Evolutionary conservation across 306 rosid species (phyloP).

Genomic region (Gastrolobium bilobum): DNA sequence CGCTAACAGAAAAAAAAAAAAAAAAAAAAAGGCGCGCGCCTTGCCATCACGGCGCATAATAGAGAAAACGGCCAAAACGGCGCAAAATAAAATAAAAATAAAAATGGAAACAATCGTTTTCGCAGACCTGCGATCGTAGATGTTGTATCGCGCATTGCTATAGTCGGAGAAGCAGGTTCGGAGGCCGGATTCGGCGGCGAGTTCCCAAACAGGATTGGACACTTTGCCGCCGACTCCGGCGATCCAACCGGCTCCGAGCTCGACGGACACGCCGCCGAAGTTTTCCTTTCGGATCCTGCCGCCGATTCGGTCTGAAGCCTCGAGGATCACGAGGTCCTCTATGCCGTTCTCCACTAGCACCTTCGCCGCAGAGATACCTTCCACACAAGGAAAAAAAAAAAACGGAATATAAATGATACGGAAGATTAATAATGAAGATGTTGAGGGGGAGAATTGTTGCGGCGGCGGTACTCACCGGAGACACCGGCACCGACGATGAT

Average conservation of each 20-base stretch:
- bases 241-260: constrained; percentile 99
- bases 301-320: constrained; percentile 94
- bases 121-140: constrained; percentile 83
- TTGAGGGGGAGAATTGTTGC: neutral
- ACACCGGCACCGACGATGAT: constrained; percentile 91
- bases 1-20: neutral
- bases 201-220: constrained; percentile 92
- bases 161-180: constrained; percentile 92
- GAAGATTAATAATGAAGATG: too few species aligned
- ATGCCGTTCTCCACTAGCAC: constrained; percentile 78
- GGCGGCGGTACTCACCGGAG: constrained; percentile 66
- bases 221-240: constrained; percentile 91
- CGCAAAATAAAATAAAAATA: neutral
- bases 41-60: too few species aligned
- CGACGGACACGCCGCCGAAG: constrained; percentile 88
- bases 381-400: neutral
- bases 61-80: too few species aligned
- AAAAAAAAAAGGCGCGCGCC: neutral
- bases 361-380: constrained; percentile 91
- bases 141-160: constrained; percentile 90
- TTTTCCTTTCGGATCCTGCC: constrained; percentile 86
- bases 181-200: constrained; percentile 72
- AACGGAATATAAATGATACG: neutral
- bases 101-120: too few species aligned
- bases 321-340: constrained; percentile 78